Percentiles rank a stretch among this genome's conserved stretches.
Evolutionary conservation across 371 early-diverging fungal species (phyloP).

Genomic region (Funneliformis caledonium): DNA sequence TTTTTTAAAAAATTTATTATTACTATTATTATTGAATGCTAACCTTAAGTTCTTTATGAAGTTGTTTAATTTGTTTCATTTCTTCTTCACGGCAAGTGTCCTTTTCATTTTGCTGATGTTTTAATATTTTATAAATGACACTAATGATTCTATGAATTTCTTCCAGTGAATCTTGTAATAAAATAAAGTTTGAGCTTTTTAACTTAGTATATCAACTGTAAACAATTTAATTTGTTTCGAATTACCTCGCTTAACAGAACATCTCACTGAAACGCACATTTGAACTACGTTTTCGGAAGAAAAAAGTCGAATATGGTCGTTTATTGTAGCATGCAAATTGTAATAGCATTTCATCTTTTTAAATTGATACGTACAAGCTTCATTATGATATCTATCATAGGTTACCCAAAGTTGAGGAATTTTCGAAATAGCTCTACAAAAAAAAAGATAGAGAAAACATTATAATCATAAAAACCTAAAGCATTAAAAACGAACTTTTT

Average conservation of each 20-base stretch:
- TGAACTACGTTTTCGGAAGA: constrained; percentile 29
- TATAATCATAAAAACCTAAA: neutral
- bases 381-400: constrained; percentile 37
- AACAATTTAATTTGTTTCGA: neutral
- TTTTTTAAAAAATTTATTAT: neutral
- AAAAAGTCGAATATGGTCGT: neutral
- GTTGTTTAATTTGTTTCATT: constrained; percentile 20
- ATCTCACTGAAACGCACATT: constrained; percentile 37
- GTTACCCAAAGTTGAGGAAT: constrained; percentile 39
- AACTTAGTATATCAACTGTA: neutral
- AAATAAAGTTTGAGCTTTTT: neutral
- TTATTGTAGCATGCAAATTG: neutral
- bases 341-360: neutral
- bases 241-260: constrained; percentile 22
- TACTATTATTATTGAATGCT: neutral
- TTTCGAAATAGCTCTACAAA: constrained; percentile 14
- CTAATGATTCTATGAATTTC: constrained; percentile 36
- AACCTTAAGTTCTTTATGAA: constrained; percentile 19
- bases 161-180: constrained; percentile 26
- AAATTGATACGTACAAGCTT: constrained; percentile 37
- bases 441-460: neutral
- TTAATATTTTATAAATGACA: constrained; percentile 14
- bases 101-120: constrained; percentile 13
- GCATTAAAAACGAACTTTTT: neutral
- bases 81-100: constrained; percentile 35